Evolutionary conservation across 1,284 basidiomycete genomes (phyloP).

Genomic region (Malassezia obtusa): DNA sequence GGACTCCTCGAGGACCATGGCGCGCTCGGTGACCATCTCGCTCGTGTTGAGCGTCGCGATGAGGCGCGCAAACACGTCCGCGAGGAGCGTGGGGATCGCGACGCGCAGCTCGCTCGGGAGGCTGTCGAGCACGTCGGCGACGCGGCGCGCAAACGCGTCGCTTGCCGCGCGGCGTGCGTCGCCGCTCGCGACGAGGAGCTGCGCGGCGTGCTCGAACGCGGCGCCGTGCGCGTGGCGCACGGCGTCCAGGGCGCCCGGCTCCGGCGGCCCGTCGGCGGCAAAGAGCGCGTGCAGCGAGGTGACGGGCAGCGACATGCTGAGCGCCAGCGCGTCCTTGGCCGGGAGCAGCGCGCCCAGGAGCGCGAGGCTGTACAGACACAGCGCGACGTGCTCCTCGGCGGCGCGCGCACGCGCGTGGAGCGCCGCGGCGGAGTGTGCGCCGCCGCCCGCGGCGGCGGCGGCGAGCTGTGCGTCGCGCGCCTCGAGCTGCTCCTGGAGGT

Average conservation of each 20-base stretch:
- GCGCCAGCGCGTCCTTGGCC: conserved; percentile 4
- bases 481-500: conserved; percentile 12
- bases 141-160: conserved; percentile 3
- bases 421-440: background rate
- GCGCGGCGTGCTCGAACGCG: background rate
- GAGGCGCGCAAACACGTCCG: conserved; percentile 8
- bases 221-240: background rate
- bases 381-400: background rate
- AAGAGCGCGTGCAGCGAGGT: conserved; percentile 7
- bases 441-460: background rate
- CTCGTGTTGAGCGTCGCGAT: conserved; percentile 12
- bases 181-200: background rate
- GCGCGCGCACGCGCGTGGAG: background rate
- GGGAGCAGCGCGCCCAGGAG: conserved; percentile 12
- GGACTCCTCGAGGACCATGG: conserved; percentile 13
- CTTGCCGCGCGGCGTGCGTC: background rate
- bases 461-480: conserved; percentile 6
- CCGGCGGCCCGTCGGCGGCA: background rate
- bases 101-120: background rate
- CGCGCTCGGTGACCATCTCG: conserved; percentile 14
- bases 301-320: conserved; percentile 16
- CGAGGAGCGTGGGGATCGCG: background rate
- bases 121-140: background rate
- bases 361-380: conserved; percentile 10
- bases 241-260: background rate